Evolutionary conservation across 805 yeast genomes (phyloP).

Genomic region (Limtongia smithiae): DNA sequence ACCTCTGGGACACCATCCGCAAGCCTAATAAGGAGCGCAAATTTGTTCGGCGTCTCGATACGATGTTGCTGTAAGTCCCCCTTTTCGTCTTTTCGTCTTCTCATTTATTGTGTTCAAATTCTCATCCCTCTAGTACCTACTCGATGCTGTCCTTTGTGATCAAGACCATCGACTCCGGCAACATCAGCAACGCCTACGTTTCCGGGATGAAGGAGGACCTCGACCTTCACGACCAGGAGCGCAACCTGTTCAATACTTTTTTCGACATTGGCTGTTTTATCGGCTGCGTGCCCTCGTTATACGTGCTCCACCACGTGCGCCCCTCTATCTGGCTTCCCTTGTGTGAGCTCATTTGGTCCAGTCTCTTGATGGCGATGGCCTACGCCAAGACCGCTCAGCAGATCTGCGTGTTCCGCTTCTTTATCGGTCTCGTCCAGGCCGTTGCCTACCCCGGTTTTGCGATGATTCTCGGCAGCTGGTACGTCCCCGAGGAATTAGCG

Average conservation of each 20-base stretch:
- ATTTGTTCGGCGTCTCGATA: constrained; percentile 11
- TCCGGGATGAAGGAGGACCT: constrained; percentile 41
- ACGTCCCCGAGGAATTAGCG: constrained; percentile 51
- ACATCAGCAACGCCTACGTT: constrained; percentile 49
- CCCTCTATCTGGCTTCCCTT: constrained; percentile 33
- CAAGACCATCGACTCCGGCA: constrained; percentile 57
- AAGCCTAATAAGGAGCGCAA: constrained; percentile 8
- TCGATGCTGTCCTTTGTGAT: constrained; percentile 24
- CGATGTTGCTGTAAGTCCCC: constrained; percentile 4
- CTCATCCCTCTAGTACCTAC: neutral
- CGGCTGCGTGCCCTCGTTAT: constrained; percentile 36
- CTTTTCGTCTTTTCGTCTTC: neutral
- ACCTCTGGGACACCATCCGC: constrained; percentile 11
- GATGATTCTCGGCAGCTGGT: constrained; percentile 50
- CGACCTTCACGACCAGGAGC: constrained; percentile 30
- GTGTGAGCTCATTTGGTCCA: constrained; percentile 32
- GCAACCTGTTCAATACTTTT: constrained; percentile 29
- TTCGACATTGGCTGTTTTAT: constrained; percentile 35
- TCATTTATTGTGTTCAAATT: neutral
- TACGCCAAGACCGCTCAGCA: constrained; percentile 31
- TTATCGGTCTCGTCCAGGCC: constrained; percentile 35
- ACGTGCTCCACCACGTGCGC: constrained; percentile 33
- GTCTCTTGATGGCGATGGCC: constrained; percentile 30
- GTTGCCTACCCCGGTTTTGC: constrained; percentile 49
- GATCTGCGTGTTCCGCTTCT: constrained; percentile 34